Percentiles rank a stretch among this genome's conserved stretches.
phyloP scores from a whole-genome alignment of 176 grass and related monocot genomes.

The Secale cereale region DNA sequence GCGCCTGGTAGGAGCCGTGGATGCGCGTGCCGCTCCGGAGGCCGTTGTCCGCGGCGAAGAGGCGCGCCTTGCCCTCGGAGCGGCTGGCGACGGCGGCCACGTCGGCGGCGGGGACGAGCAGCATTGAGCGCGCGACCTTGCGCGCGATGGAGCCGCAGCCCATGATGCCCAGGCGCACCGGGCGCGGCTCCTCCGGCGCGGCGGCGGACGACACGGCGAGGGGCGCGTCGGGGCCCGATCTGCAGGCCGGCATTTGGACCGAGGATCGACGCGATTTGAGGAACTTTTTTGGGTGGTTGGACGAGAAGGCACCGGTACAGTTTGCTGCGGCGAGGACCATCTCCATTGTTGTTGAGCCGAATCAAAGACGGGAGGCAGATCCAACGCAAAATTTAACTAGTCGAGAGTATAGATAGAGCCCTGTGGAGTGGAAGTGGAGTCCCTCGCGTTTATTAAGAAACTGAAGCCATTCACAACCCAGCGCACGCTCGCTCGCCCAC shows the following conservation, averaged over 20 bases:
- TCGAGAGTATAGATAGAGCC: not conserved
- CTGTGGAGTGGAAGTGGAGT: not conserved
- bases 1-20: conserved; percentile 65
- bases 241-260: not conserved
- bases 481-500: not conserved
- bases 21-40: conserved; percentile 33
- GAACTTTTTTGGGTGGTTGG: not conserved
- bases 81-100: conserved; percentile 63
- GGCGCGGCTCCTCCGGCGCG: conserved; percentile 28
- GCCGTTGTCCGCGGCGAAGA: conserved; percentile 57
- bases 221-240: not conserved
- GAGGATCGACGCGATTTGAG: not conserved
- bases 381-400: not conserved
- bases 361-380: not conserved
- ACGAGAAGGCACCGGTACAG: not conserved
- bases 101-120: conserved; percentile 32
- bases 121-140: conserved; percentile 68
- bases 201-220: conserved; percentile 18
- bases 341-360: not conserved
- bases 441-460: no score
- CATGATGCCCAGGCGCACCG: conserved; percentile 67
- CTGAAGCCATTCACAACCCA: not conserved
- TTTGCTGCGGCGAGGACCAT: not conserved
- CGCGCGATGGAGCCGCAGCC: conserved; percentile 78
- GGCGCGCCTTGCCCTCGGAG: conserved; percentile 61